phyloP scores from a whole-genome alignment of 2,329 filamentous ascomycete genomes.

The Corynespora cassiicola region DNA sequence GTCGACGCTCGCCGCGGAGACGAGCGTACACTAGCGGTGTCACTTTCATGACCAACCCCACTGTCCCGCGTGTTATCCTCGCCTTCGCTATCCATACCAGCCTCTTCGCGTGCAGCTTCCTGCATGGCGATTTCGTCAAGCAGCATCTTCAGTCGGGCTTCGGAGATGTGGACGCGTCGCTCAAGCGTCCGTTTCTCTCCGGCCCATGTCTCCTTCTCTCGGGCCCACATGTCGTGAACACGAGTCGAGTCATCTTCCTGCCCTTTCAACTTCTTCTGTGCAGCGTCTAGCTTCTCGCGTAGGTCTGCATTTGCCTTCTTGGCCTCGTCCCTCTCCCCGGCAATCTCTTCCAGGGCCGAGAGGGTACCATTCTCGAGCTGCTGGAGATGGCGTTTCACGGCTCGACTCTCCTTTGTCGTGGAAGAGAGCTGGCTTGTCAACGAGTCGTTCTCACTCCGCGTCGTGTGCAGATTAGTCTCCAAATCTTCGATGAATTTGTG shows the following conservation, averaged over 20 bases:
- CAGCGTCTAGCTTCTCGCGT: constrained; percentile 76
- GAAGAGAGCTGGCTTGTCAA: constrained; percentile 68
- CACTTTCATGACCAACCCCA: constrained; percentile 61
- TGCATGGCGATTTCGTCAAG: constrained; percentile 83
- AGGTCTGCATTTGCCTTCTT: constrained; percentile 75
- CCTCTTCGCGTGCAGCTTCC: constrained; percentile 56
- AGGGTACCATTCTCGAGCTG: constrained; percentile 87
- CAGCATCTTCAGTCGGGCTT: constrained; percentile 81
- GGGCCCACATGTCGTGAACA: constrained; percentile 80
- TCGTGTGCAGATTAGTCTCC: constrained; percentile 74
- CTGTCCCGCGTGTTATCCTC: constrained; percentile 70
- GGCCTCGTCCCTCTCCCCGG: constrained; percentile 84
- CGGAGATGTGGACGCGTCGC: constrained; percentile 86
- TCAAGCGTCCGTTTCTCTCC: constrained; percentile 83
- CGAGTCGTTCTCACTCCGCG: constrained; percentile 76
- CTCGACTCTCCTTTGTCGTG: constrained; percentile 77
- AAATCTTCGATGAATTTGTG: constrained; percentile 84
- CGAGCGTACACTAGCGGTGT: constrained; percentile 75
- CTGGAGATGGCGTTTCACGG: constrained; percentile 83
- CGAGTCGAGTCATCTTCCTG: constrained; percentile 85
- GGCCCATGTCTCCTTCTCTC: constrained; percentile 85
- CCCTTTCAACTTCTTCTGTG: constrained; percentile 76
- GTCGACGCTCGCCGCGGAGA: constrained; percentile 58
- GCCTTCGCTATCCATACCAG: constrained; percentile 61
- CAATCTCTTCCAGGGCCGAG: constrained; percentile 82